Base-by-base conservation (phyloP, 106 monocot species). In the Posidonia australis region DNA sequence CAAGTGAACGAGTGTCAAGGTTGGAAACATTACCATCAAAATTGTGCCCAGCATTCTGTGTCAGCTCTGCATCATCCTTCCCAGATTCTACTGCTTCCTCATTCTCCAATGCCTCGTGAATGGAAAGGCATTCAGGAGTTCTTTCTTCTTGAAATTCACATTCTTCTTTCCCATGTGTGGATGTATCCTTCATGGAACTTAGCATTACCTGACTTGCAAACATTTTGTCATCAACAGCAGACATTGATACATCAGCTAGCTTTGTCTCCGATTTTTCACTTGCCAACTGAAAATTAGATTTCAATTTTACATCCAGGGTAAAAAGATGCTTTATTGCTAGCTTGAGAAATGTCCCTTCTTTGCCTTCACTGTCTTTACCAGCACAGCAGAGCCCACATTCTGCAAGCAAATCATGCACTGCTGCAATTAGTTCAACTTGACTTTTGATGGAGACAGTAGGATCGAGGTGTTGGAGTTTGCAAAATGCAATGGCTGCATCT, bases 351-450 rank as follows among this genome's bases (percentile, higher is more conserved):
- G 76, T 72, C 44, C 91, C 91, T 83, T 98, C 90, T 60, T 87
- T 80, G 5, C 91, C 91, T 77, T 84, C 74, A 60, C 70, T 63
- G 52, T 98, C 98, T 49, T 70, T 78, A 62, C 87, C 98, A 79
- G 98, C 87, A 81, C 91, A 98, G 58, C 91, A 98, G 30, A 98
- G 91, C 25, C 98, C 98, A 87, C 83, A 85, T 16, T 98, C 91
- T 26, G 91, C 96, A 66, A 90, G 87, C 54, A 98, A 79, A 77
- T 98, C 90, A 77, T 98, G 98, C 13, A 88, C 72, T 27, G 84
- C 78, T 23, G 83, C 83, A 79, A 98, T 84, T 62, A 98, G 68
- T 62, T 98, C 91, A 49, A 91, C 98, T 70, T 98, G 98, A 62
- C 75, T 62, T 80, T 98, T 98, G 45, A 78, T 68, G 55, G 85